Evolutionary conservation across 441 rosid species (phyloP), one percentile per base, ranked within the genome.

Genomic region (Omphalea diandra): DNA sequence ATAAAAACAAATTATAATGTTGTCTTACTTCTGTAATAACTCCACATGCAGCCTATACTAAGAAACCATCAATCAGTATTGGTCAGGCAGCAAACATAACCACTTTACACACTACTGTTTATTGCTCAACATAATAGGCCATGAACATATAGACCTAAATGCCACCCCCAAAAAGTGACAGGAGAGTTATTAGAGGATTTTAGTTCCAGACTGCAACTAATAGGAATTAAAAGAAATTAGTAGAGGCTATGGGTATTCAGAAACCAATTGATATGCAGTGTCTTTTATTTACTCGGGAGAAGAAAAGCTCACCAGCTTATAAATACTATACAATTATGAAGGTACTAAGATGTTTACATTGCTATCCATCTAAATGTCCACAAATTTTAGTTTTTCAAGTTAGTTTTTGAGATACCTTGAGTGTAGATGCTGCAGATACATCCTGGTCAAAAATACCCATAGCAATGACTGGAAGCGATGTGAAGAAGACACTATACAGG

Each of bases 371-470:
- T 67, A 52, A 60, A 1, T 52, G 18, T 33, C 31, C 50, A 27
- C 38, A n/a, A 22, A 46, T 47, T 20, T 12, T 53, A 63, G 24
- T 55, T 31, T 26, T 26, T 18, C 2, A 0, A 52, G 41, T 31
- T 6, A 54, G 41, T 52, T 15, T 22, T 63, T 55, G 29, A 47
- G 65, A 29, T 82, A 90, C 93, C 87, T 86, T 88, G 64, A 80
- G 84, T 73, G 87, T 84, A 43, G 79, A 77, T 58, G 72, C 69
- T 27, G 93, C 79, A 29, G 98, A 81, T 73, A 93, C 95, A 56
- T 95, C 99, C 75, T 95, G 98, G 79, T 95, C 98, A 26, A 92
- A 84, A 66, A 90, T 90, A 60, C 99, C 98, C 2, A 92, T 79
- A 68, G 99, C 97, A 57, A 88, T 82, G 53, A 92, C 98, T 0